These are phyloP conservation scores for Entomortierella parvispora DNA, from an alignment of 192 early-diverging fungal genomes.

Conservation along the genomic window DNA sequence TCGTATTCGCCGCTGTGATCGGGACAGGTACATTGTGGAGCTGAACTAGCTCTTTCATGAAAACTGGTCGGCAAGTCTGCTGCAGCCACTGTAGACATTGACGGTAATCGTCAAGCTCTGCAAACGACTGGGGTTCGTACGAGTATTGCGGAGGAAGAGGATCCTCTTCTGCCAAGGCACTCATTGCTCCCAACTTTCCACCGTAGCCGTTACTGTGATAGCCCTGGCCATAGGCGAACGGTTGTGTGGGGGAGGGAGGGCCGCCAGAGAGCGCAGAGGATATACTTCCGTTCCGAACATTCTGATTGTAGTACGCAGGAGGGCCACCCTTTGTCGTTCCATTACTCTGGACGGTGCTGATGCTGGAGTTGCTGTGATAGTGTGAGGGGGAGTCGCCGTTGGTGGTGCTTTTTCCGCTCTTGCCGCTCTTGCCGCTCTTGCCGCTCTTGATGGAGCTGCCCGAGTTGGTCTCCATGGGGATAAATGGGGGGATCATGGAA, in stretches of 20 bases:
- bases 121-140: neutral
- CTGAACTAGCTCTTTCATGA: constrained; percentile 34
- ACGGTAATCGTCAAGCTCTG: constrained; percentile 16
- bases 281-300: constrained; percentile 19
- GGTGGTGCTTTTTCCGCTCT: constrained; percentile 6
- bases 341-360: constrained; percentile 6
- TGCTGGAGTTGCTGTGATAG: constrained; percentile 35
- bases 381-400: constrained; percentile 4
- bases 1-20: constrained; percentile 31
- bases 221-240: too few relatives aligned
- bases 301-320: neutral
- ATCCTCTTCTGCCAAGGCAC: constrained; percentile 16
- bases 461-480: neutral
- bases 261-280: constrained; percentile 10
- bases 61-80: constrained; percentile 31
- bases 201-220: neutral
- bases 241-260: constrained; percentile 5
- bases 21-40: constrained; percentile 32
- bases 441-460: constrained; percentile 18
- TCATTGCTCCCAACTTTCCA: neutral
- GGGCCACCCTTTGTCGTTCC: constrained; percentile 4
- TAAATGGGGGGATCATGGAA: neutral
- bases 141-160: neutral
- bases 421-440: constrained; percentile 5
- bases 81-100: constrained; percentile 45